Conservation (phyloP, 257 asterid genomes). For the Solanum virginianum region DNA sequence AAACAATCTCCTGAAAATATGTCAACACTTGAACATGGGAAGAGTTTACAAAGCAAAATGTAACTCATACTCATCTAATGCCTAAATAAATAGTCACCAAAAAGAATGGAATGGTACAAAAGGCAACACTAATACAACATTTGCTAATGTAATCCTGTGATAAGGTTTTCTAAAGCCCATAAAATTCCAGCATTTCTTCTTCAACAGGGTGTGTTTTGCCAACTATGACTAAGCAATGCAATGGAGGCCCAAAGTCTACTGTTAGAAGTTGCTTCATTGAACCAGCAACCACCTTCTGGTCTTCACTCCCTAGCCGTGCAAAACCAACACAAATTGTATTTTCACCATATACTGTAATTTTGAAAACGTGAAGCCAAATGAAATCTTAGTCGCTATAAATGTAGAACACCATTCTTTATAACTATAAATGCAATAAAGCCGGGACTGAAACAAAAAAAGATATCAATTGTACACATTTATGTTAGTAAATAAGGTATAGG, state of each 20-base stretch:
- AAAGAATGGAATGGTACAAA: not conserved
- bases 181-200: conserved; percentile 79
- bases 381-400: not conserved
- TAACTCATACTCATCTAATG: not conserved
- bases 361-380: not conserved
- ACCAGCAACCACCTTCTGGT: conserved; percentile 64
- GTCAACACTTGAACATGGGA: not conserved
- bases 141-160: not conserved
- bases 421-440: too few species aligned
- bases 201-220: conserved; percentile 85
- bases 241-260: conserved; percentile 62
- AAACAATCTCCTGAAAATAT: not conserved
- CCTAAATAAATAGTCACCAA: not conserved
- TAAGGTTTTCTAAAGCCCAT: conserved; percentile 7
- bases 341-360: conserved; percentile 52
- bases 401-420: not conserved
- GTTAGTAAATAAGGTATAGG: not conserved
- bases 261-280: conserved; percentile 60
- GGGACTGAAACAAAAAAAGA: not conserved
- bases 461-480: not conserved
- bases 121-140: not conserved
- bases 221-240: conserved; percentile 80
- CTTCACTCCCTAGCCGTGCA: conserved; percentile 86
- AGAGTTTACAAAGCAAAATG: not conserved
- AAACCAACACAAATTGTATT: conserved; percentile 74